A percentile compares a stretch with the other conserved stretches of the same genome.
Conservation (phyloP, 2,329 filamentous ascomycete species). For the Chaetothyriales sp. region DNA sequence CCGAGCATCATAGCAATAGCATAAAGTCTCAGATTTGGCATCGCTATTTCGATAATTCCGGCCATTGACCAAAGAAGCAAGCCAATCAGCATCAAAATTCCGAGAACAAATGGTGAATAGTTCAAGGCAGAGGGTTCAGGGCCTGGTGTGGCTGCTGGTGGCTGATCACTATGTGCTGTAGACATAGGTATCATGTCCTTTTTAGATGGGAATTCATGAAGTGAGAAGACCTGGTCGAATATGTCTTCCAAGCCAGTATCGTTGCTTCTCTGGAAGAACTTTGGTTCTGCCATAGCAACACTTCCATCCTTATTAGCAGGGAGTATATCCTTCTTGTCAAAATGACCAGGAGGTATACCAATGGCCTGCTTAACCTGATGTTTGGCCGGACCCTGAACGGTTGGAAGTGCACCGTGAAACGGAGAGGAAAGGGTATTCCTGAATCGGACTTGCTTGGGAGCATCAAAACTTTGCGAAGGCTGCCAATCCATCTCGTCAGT, state of each 20-base stretch:
- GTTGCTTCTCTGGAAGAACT: slow-evolving; percentile 30
- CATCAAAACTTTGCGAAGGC: slow-evolving; percentile 24
- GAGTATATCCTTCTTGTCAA: slow-evolving; percentile 21
- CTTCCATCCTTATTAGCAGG: slow-evolving; percentile 14
- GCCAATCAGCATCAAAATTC: not conserved
- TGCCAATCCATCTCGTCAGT: slow-evolving; percentile 37
- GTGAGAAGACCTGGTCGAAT: slow-evolving; percentile 31
- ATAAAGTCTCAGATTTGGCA: not conserved
- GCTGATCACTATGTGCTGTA: not conserved
- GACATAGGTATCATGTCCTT: not conserved
- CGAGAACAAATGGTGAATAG: not conserved
- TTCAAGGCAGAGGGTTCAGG: not conserved
- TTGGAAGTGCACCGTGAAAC: slow-evolving; percentile 30
- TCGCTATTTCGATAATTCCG: not conserved
- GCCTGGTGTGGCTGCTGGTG: not conserved
- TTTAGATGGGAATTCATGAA: slow-evolving; percentile 14
- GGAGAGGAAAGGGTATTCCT: slow-evolving; percentile 24
- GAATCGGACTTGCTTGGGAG: slow-evolving; percentile 18
- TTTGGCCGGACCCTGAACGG: slow-evolving; percentile 25
- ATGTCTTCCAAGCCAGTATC: slow-evolving; percentile 33
- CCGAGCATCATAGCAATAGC: not conserved
- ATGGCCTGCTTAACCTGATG: slow-evolving; percentile 12
- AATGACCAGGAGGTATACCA: slow-evolving; percentile 21
- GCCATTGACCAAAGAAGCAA: not conserved
- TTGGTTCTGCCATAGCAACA: slow-evolving; percentile 28